Evolutionary conservation across 805 yeast genomes (phyloP).

Genomic region (Kodamaea sagamina): DNA sequence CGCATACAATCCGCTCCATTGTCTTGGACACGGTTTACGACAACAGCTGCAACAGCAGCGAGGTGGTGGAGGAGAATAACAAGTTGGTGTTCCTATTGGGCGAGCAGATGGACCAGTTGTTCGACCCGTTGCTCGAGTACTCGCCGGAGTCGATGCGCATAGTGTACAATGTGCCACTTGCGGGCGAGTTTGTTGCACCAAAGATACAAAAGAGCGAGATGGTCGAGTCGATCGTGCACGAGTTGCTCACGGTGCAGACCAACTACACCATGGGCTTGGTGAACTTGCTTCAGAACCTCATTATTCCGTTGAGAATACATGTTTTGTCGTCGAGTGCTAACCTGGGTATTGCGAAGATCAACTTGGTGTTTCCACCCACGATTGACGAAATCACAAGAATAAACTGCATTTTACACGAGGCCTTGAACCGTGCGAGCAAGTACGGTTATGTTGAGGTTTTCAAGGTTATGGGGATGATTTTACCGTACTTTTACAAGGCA

Average conservation of each 20-base stretch:
- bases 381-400: conserved; percentile 91
- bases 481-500: conserved; percentile 91
- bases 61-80: conserved; percentile 66
- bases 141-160: conserved; percentile 85
- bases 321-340: conserved; percentile 58
- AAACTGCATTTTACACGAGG: conserved; percentile 79
- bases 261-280: conserved; percentile 72
- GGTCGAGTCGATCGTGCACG: conserved; percentile 59
- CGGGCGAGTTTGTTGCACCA: conserved; percentile 4
- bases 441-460: conserved; percentile 76
- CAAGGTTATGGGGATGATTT: conserved; percentile 75
- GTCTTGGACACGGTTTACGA: conserved; percentile 75
- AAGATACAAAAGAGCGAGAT: conserved; percentile 12
- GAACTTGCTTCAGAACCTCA: conserved; percentile 71
- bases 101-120: conserved; percentile 81
- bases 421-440: conserved; percentile 64
- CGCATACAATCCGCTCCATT: conserved; percentile 50
- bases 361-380: conserved; percentile 88
- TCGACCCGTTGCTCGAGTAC: conserved; percentile 87
- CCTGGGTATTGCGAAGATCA: conserved; percentile 64
- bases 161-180: conserved; percentile 61
- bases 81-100: conserved; percentile 76
- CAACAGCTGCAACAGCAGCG: conserved; percentile 34
- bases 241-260: conserved; percentile 70
- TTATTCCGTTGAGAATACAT: conserved; percentile 74